phyloP scores from a whole-genome alignment of 805 yeast species.

The Kodamaea nitidulidarum region DNA sequence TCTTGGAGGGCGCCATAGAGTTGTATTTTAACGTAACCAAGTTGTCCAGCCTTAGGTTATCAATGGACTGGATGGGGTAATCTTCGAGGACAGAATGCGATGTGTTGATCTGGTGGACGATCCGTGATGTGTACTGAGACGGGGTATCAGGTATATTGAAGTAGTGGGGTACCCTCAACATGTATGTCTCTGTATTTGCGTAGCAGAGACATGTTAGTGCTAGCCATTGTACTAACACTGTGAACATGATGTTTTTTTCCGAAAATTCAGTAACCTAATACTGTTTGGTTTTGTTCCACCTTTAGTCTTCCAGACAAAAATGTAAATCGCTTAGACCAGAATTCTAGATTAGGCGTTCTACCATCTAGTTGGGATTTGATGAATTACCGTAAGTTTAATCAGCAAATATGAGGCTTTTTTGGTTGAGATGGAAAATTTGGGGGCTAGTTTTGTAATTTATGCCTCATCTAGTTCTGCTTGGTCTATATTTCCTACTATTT shows the following conservation, averaged over 20 bases:
- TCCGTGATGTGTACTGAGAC: conserved; percentile 1
- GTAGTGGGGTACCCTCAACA: conserved; percentile 31
- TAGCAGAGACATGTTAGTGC: conserved; percentile 7
- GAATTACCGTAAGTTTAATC: too few species aligned
- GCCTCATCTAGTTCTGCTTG: too few species aligned
- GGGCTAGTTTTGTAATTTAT: too few species aligned
- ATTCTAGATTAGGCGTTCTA: too few species aligned
- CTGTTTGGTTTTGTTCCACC: too few species aligned
- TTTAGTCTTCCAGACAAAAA: too few species aligned
- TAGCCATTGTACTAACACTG: conserved; percentile 2
- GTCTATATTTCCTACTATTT: too few species aligned
- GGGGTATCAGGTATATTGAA: conserved; percentile 26
- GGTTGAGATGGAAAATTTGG: too few species aligned
- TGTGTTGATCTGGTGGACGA: conserved; percentile 15
- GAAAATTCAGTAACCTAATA: too few species aligned
- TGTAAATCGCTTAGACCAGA: too few species aligned
- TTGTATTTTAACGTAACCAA: conserved; percentile 8
- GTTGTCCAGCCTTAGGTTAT: conserved; percentile 13
- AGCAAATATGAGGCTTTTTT: too few species aligned
- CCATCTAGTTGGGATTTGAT: too few species aligned
- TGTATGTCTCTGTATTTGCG: conserved; percentile 38
- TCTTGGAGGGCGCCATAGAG: conserved; percentile 7
- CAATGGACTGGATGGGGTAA: conserved; percentile 23
- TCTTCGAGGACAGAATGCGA: conserved; percentile 21
- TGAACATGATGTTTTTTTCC: conserved; percentile 2